A percentile compares a stretch with the other conserved stretches of the same genome.
These are phyloP conservation scores for Trifolium subterraneum DNA, from an alignment of 306 rosid genomes.

Conservation along the genomic window DNA sequence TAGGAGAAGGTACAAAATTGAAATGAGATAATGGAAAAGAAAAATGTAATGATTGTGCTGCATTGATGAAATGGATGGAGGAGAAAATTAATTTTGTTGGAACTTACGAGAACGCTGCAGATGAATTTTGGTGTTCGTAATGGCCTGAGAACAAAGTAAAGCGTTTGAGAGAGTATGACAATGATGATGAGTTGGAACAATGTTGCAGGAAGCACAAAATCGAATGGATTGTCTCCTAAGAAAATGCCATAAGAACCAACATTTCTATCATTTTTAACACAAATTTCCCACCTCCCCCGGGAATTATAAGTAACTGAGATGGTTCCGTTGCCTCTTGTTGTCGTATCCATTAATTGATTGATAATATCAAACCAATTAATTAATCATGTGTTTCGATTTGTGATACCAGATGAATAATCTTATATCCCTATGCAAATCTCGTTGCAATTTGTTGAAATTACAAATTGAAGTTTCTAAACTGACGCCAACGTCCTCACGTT, in stretches of 20 bases:
- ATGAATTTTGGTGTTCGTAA: slow-evolving; percentile 59
- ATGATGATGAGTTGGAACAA: slow-evolving; percentile 43
- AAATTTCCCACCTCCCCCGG: background rate
- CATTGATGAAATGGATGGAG: background rate
- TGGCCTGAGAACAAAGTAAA: slow-evolving; percentile 56
- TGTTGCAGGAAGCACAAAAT: slow-evolving; percentile 42
- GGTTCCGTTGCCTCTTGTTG: background rate
- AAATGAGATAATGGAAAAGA: background rate
- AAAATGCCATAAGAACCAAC: slow-evolving; percentile 50
- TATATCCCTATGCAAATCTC: too few species aligned
- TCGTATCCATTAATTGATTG: background rate
- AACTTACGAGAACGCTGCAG: slow-evolving; percentile 52
- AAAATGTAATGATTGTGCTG: background rate
- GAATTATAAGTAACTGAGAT: background rate
- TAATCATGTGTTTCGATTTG: background rate
- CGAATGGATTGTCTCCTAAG: slow-evolving; percentile 48
- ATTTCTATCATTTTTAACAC: slow-evolving; percentile 29
- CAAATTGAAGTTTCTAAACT: too few species aligned
- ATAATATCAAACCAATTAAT: slow-evolving; percentile 1
- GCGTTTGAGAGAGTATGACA: background rate
- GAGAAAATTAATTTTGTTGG: background rate
- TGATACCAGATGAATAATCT: background rate
- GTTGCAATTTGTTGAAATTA: too few species aligned
- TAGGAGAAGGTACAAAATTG: slow-evolving; percentile 5
- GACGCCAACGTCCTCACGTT: too few species aligned